These are phyloP conservation scores for Bacidia gigantensis DNA, from an alignment of 495 filamentous ascomycete species.

Conservation along the genomic window DNA sequence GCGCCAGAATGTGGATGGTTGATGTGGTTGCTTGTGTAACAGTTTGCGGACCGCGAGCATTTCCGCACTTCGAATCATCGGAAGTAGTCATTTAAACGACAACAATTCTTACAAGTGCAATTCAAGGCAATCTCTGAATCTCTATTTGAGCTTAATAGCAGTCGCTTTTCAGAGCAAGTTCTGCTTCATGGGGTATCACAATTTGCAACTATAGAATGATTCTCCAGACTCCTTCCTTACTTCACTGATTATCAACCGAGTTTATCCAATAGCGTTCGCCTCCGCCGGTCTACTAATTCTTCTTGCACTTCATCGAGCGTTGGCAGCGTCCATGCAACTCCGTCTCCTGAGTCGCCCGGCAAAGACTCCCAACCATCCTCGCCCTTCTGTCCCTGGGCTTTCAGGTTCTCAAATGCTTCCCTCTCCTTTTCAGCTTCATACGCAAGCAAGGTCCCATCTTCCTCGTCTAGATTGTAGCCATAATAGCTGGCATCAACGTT, in stretches of 20 bases:
- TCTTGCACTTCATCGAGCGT: slow-evolving; percentile 81
- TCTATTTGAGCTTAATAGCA: too few relatives aligned
- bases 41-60: background rate
- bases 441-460: slow-evolving; percentile 68
- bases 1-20: background rate
- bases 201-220: too few relatives aligned
- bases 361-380: slow-evolving; percentile 63
- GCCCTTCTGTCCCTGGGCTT: slow-evolving; percentile 28
- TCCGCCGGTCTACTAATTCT: slow-evolving; percentile 78
- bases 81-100: too few relatives aligned
- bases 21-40: background rate
- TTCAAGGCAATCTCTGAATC: too few relatives aligned
- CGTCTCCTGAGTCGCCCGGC: slow-evolving; percentile 77
- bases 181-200: too few relatives aligned
- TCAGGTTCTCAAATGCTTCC: slow-evolving; percentile 56
- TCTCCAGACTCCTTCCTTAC: too few relatives aligned
- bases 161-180: too few relatives aligned
- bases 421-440: slow-evolving; percentile 79
- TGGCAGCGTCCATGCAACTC: slow-evolving; percentile 71
- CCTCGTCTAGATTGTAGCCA: slow-evolving; percentile 87
- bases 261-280: slow-evolving; percentile 67
- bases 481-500: slow-evolving; percentile 92
- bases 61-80: too few relatives aligned
- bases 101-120: too few relatives aligned
- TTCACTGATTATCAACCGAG: slow-evolving; percentile 40